Evolutionary conservation across 345 rosid genomes (phyloP), one percentile per base, ranked within the genome.

Genomic region (Citrus medica): DNA sequence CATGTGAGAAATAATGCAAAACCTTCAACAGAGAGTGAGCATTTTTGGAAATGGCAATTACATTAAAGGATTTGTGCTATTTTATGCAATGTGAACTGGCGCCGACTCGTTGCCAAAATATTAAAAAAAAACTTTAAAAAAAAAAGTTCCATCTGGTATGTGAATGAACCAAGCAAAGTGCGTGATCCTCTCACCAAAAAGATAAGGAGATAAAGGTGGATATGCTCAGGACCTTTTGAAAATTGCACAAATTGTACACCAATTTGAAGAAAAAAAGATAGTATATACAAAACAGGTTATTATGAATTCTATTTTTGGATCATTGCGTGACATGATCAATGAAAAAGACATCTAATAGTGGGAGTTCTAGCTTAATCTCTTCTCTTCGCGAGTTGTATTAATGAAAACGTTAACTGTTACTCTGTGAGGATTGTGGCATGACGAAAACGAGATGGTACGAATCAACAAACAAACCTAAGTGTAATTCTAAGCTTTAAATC

Each of bases 191-290:
- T 81, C 81, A 13, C 32, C 64, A 62, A 69, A 63, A 83, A 82
- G 89, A 85, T 85, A 88, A 86, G 84, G 85, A 79, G 87, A 81
- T 85, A 82, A 78, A 79, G 82, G 76, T 12, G 79, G 87, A 86
- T 78, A 82, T 79, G 83, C 83, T 73, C 33, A 9, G 69, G 77
- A 72, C 30, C 82, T 61, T 84, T 82, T 48, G 75, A 68, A 82
- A 84, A 75, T 60, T 58, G 48, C 19, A 16, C 48, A 75, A 75
- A 67, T 33, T 14, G 9, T 22, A 69, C 35, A 69, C 10, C 30
- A 14, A 42, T 33, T 37, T 77, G 59, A 40, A 67, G 71, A 58
- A 51, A 76, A 76, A 28, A 35, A 17, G 66, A 28, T 28, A 3
- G 78, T 74, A 71, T 75, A 70, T 83, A 68, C 61, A 79, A 27